A percentile compares a stretch with the other conserved stretches of the same genome.
These are phyloP conservation scores for Pisolithus thermaeus DNA, from an alignment of 1,284 basidiomycete genomes.

Conservation along the genomic window DNA sequence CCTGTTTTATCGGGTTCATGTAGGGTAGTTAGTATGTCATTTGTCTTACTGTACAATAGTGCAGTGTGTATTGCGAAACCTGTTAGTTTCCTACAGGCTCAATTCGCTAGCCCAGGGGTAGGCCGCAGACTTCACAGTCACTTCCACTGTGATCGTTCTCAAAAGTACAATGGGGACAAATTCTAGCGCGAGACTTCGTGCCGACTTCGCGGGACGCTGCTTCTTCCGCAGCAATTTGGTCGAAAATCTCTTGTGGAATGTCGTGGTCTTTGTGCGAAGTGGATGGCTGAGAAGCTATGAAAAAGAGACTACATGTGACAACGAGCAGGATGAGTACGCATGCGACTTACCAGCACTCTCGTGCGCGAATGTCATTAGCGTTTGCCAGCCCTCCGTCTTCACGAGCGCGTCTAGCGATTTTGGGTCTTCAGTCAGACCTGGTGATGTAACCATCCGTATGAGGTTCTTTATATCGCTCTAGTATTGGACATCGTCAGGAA, in stretches of 20 bases:
- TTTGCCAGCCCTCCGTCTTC: slow-evolving; percentile 77
- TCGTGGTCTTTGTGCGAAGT: slow-evolving; percentile 51
- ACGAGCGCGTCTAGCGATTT: slow-evolving; percentile 62
- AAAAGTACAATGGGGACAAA: slow-evolving; percentile 96
- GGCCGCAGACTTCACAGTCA: slow-evolving; percentile 93
- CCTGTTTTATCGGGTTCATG: no score
- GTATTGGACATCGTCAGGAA: slow-evolving; percentile 6
- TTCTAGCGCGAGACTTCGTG: slow-evolving; percentile 38
- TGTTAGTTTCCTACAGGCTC: neutral
- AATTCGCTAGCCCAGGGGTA: slow-evolving; percentile 55
- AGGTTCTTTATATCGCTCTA: slow-evolving; percentile 75
- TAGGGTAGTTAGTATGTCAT: neutral
- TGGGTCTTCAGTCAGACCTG: slow-evolving; percentile 49
- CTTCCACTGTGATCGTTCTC: slow-evolving; percentile 72
- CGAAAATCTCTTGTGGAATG: slow-evolving; percentile 68
- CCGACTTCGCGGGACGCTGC: slow-evolving; percentile 30
- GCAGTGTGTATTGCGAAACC: neutral
- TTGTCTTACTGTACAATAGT: neutral
- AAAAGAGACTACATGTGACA: neutral
- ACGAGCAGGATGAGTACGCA: neutral
- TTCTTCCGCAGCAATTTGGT: slow-evolving; percentile 61
- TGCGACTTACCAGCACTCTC: slow-evolving; percentile 66
- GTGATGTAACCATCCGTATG: slow-evolving; percentile 60
- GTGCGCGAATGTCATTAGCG: slow-evolving; percentile 74
- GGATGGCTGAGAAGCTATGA: slow-evolving; percentile 42